Evolutionary conservation across 2,329 filamentous ascomycete genomes (phyloP).

Genomic region (Emergomyces orientalis): DNA sequence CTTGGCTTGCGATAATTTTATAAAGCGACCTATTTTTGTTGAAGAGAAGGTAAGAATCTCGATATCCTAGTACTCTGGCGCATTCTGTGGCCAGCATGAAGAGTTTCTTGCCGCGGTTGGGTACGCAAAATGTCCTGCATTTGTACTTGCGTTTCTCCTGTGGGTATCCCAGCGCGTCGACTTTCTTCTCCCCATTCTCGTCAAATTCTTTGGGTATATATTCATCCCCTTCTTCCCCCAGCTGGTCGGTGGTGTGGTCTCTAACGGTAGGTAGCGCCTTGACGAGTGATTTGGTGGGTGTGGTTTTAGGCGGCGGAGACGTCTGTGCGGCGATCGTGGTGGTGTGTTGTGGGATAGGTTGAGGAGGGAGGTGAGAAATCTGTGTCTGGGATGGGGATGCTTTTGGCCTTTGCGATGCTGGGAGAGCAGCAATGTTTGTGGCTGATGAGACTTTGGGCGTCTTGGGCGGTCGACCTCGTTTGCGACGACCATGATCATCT

Average conservation of each 20-base stretch:
- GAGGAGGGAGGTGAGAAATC: slow-evolving; percentile 31
- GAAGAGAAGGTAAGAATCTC: slow-evolving; percentile 96
- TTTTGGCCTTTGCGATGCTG: slow-evolving; percentile 23
- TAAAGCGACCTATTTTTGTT: slow-evolving; percentile 95
- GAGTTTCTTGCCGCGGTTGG: slow-evolving; percentile 80
- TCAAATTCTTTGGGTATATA: slow-evolving; percentile 91
- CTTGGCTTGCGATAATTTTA: slow-evolving; percentile 95
- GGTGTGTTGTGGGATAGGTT: slow-evolving; percentile 26
- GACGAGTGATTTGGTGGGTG: slow-evolving; percentile 69
- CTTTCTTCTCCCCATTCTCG: slow-evolving; percentile 89
- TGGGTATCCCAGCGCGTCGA: slow-evolving; percentile 70
- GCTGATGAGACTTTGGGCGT: slow-evolving; percentile 32
- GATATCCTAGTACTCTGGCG: slow-evolving; percentile 82
- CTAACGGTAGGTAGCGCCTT: slow-evolving; percentile 93
- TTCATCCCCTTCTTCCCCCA: slow-evolving; percentile 81
- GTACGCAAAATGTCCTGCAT: slow-evolving; percentile 87
- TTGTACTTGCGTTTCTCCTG: slow-evolving; percentile 78
- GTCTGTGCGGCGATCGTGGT: slow-evolving; percentile 48
- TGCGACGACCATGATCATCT: slow-evolving; percentile 39
- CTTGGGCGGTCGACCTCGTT: slow-evolving; percentile 44
- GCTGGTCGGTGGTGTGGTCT: slow-evolving; percentile 94
- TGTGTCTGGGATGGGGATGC: slow-evolving; percentile 27
- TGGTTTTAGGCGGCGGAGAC: slow-evolving; percentile 61
- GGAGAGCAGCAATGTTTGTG: slow-evolving; percentile 23
- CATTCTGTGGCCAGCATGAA: slow-evolving; percentile 99